Evolutionary conservation across 345 rosid species (phyloP), one percentile per base, ranked within the genome.

Genomic region (Citrus glauca): DNA sequence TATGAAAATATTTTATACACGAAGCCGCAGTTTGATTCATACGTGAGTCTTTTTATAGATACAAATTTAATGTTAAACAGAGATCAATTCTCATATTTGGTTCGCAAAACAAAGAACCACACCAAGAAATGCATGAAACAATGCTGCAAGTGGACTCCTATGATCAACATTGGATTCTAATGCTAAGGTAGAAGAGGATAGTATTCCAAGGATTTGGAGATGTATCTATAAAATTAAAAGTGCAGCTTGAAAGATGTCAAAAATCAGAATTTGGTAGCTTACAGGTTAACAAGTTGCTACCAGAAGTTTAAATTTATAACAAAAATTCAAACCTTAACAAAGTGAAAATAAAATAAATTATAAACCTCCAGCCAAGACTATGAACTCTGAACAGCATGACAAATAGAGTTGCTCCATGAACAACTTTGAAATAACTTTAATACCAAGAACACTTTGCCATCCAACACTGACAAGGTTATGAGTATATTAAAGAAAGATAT

Each of bases 111-210:
- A 30, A 13, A 30, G 7, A 48, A 72, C 10, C 6, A 37, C 25
- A 45, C 59, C 65, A 73, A 22, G 32, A 66, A 65, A 71, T 40
- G 40, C 17, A 59, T 27, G 27, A 55, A n/a, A 45, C 60, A 80
- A 74, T 2, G 42, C 60, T 63, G 42, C 66, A 74, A 74, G 69
- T 19, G 61, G 60, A 63, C 64, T 74, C 60, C 20, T 63, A 27
- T 62, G 56, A 42, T 28, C 28, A 74, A 45, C 40, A 62, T 9
- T 74, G 61, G 59, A 61, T 61, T 28, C 30, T 45, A 40, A 28
- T 42, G 22, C 25, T 27, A 32, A 74, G 42, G 48, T 40, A 37
- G 42, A 45, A 24, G 16, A 61, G 14, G 28, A 30, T 14, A 27
- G 48, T 19, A 65, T 65, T 30, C 64, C 32, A 50, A 42, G 19